These are phyloP conservation scores for Fusarium nanum DNA, from an alignment of 2,329 filamentous ascomycete species.

Conservation along the genomic window DNA sequence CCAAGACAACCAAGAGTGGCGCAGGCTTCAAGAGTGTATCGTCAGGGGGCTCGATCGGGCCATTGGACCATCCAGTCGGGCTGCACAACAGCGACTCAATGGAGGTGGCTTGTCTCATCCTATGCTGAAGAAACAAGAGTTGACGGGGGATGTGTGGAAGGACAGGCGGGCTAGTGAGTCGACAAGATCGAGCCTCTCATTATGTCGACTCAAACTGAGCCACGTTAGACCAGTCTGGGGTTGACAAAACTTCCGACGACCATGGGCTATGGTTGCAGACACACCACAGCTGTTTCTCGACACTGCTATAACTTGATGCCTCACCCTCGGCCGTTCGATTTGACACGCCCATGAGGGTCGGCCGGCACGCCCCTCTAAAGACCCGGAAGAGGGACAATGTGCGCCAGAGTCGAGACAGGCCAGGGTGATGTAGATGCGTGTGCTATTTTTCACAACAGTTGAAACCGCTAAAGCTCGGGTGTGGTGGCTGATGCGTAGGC, in stretches of 20 bases:
- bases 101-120: constrained; percentile 48
- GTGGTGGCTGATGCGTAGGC: constrained; percentile 32
- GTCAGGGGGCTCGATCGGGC: constrained; percentile 45
- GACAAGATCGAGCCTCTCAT: constrained; percentile 40
- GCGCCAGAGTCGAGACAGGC: constrained; percentile 25
- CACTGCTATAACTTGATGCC: constrained; percentile 31
- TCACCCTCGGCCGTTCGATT: constrained; percentile 28
- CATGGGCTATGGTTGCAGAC: constrained; percentile 38
- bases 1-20: constrained; percentile 46
- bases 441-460: constrained; percentile 48
- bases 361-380: constrained; percentile 31
- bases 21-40: constrained; percentile 47
- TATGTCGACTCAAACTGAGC: constrained; percentile 46
- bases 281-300: constrained; percentile 37
- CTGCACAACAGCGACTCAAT: constrained; percentile 44
- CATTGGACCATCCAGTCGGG: constrained; percentile 46
- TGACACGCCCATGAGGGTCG: constrained; percentile 25
- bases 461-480: constrained; percentile 45
- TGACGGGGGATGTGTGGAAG: constrained; percentile 39
- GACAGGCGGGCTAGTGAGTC: constrained; percentile 47
- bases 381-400: constrained; percentile 31
- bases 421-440: constrained; percentile 37
- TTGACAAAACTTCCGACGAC: constrained; percentile 48
- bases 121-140: constrained; percentile 45
- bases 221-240: constrained; percentile 48